These are phyloP conservation scores for Fulvia fulva DNA, from an alignment of 2,329 filamentous ascomycete genomes.

Conservation along the genomic window DNA sequence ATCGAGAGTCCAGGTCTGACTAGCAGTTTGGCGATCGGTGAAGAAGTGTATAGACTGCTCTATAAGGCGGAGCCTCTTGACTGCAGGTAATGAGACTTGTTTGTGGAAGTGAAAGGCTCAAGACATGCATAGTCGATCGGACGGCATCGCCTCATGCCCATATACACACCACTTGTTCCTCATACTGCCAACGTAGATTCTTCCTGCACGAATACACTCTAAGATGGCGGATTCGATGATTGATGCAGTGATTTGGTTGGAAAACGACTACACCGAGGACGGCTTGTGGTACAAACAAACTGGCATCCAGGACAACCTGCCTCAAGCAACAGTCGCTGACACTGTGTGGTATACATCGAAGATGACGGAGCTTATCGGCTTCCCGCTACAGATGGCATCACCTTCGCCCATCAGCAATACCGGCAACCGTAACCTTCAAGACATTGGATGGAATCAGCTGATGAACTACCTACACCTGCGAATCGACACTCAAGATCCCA, in stretches of 20 bases:
- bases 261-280: neutral
- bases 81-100: neutral
- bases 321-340: neutral
- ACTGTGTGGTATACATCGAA: neutral
- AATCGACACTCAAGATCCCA: neutral
- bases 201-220: too few species aligned
- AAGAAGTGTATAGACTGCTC: constrained; percentile 62
- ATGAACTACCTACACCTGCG: neutral
- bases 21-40: constrained; percentile 77
- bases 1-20: constrained; percentile 94
- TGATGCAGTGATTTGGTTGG: neutral
- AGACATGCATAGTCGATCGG: neutral
- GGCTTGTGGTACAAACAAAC: neutral
- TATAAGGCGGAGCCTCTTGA: constrained; percentile 34
- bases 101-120: neutral
- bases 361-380: neutral
- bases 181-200: too few species aligned
- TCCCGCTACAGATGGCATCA: neutral
- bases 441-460: neutral
- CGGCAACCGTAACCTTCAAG: neutral
- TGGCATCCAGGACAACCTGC: neutral
- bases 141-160: too few species aligned
- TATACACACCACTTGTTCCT: too few species aligned
- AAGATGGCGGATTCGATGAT: neutral
- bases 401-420: neutral